A percentile compares a stretch with the other conserved stretches of the same genome.
These are phyloP conservation scores for Kappamyces sp. DNA, from an alignment of 192 early-diverging fungal species.

Conservation along the genomic window DNA sequence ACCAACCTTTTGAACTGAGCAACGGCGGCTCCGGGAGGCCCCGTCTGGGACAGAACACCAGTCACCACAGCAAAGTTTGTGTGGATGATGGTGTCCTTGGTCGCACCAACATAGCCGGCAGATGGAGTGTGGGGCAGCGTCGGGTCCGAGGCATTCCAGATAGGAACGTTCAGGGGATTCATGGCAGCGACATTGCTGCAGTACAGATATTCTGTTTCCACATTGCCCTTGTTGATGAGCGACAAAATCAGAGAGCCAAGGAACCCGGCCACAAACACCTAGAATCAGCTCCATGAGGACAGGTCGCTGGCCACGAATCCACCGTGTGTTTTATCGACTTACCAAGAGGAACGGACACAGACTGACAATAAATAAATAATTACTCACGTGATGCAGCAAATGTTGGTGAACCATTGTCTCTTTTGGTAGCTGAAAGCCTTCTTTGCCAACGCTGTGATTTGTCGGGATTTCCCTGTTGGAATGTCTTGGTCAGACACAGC, in stretches of 20 bases:
- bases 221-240: not conserved
- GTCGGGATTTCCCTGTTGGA: constrained; percentile 5
- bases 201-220: constrained; percentile 34
- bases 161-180: constrained; percentile 38
- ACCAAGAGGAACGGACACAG: constrained; percentile 68
- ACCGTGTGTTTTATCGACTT: constrained; percentile 32
- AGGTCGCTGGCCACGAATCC: not conserved
- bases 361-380: constrained; percentile 22
- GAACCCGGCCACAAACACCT: constrained; percentile 12
- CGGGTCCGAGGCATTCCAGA: constrained; percentile 26
- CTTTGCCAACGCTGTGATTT: constrained; percentile 29
- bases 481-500: not conserved
- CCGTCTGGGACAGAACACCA: not conserved
- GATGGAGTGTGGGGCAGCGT: constrained; percentile 28
- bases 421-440: constrained; percentile 68
- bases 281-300: not conserved
- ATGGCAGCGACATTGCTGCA: constrained; percentile 43
- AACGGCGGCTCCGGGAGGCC: constrained; percentile 7
- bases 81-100: constrained; percentile 33
- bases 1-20: not conserved
- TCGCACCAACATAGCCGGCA: constrained; percentile 22
- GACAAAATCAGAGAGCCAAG: constrained; percentile 13
- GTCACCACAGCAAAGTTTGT: constrained; percentile 18
- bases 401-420: constrained; percentile 64
- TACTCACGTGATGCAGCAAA: constrained; percentile 55